phyloP scores from a whole-genome alignment of 2,329 filamentous ascomycete species.

The Paecilomyces sp. region DNA sequence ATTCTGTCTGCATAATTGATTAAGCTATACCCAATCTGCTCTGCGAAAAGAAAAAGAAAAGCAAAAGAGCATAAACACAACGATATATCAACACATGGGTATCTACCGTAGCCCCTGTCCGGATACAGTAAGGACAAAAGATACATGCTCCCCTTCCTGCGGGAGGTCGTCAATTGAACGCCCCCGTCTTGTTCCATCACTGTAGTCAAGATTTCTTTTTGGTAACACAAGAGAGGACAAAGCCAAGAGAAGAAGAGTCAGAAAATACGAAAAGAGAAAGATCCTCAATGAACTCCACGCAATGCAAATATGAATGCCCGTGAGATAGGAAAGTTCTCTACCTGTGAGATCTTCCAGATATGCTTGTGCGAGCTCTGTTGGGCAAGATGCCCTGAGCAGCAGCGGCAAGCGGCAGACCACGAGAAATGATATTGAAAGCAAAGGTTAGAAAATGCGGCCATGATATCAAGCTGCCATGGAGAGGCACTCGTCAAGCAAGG shows the following conservation, averaged over 20 bases:
- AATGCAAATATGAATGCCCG: conserved; percentile 17
- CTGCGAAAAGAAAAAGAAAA: background rate
- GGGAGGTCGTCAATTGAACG: background rate
- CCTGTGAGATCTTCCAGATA: background rate
- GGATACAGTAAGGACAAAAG: conserved; percentile 1
- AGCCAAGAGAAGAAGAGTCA: conserved; percentile 1
- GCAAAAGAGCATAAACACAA: too few relatives aligned
- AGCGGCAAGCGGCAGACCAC: too few relatives aligned
- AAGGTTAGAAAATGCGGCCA: conserved; percentile 5
- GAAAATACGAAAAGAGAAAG: conserved; percentile 4
- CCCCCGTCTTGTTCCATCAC: background rate
- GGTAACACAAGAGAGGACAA: background rate
- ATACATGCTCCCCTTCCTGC: conserved; percentile 7
- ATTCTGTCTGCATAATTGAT: background rate
- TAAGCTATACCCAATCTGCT: background rate
- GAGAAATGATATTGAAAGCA: conserved; percentile 1
- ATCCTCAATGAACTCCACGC: conserved; percentile 13
- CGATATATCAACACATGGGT: conserved; percentile 19
- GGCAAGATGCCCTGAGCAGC: background rate
- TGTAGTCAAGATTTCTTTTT: background rate
- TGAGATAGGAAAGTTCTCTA: conserved; percentile 9
- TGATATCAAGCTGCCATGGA: conserved; percentile 30
- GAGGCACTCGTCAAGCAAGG: conserved; percentile 34
- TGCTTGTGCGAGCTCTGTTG: background rate
- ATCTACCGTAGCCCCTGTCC: conserved; percentile 18